Evolutionary conservation across 2,329 filamentous ascomycete species (phyloP), one percentile per base, ranked within the genome.

Genomic region (Colletotrichum coccodes): DNA sequence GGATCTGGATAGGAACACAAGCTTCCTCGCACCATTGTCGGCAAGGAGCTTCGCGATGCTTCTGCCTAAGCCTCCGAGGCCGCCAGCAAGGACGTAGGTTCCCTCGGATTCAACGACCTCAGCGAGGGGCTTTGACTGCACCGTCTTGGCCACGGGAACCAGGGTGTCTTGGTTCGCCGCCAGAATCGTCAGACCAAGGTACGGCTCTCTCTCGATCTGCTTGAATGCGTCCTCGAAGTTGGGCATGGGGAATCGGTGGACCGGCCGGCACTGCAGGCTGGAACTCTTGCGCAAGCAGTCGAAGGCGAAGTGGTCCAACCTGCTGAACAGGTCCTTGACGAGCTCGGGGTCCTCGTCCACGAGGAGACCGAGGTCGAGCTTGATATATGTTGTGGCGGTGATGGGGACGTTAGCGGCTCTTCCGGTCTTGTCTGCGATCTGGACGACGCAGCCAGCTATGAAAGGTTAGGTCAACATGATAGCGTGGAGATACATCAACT

Each of bases 1-100:
- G 0, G 83, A 85, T 42, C 88, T 82, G 12, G 86, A 89, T 1
- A 90, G 71, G 52, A 89, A 86, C 2, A 84, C 83, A 8, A 91
- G 71, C 63, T 87, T 77, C 21, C 78, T 81, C 1, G 83, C 89
- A 1, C 89, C 89, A 14, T 84, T 82, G 5, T 75, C 73, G n/a
- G 80, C 78, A 62, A 91, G 79, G 61, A 87, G 81, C 60, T 81
- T 78, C 2, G 87, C 83, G 42, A 90, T 84, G 71, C 82, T 84
- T 38, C 82, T 80, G 1, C 88, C 89, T 0, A 91, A 79, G 12
- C 88, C 89, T 18, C 88, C 87, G 0, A 89, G 80, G 1, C 87
- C 87, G 18, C 89, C 89, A 4, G 83, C 81, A 4, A 91, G 76
- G 3, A 90, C 73, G 64, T 90, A 91, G 1, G 86, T 85, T 0